Evolutionary conservation across 1,139 yeast species (phyloP).

Genomic region (Suhomyces maxii): DNA sequence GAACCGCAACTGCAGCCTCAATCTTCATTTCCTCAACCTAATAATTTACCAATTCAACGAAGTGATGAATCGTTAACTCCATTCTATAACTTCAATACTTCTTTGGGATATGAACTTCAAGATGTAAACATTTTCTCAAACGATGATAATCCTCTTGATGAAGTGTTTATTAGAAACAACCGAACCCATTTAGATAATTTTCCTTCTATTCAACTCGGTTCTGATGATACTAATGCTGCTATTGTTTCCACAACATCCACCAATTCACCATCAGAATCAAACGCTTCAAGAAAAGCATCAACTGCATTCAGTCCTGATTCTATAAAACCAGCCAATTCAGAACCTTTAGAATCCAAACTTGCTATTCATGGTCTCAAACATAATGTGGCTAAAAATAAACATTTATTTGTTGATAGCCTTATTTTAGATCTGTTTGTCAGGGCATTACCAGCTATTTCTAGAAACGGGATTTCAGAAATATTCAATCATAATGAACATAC

Average conservation of each 20-base stretch:
- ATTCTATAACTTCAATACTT: slow-evolving; percentile 10
- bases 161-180: slow-evolving; percentile 23
- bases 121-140: slow-evolving; percentile 39
- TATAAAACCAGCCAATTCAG: slow-evolving; percentile 8
- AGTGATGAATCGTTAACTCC: slow-evolving; percentile 6
- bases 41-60: slow-evolving; percentile 1
- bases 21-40: background rate
- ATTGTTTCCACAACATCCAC: slow-evolving; percentile 25
- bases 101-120: slow-evolving; percentile 22
- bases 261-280: slow-evolving; percentile 41
- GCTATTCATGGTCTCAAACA: slow-evolving; percentile 19
- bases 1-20: background rate
- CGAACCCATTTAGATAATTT: background rate
- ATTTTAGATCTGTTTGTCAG: slow-evolving; percentile 20
- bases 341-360: slow-evolving; percentile 18
- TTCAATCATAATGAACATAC: slow-evolving; percentile 20
- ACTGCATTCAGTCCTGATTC: slow-evolving; percentile 19
- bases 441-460: slow-evolving; percentile 20
- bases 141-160: slow-evolving; percentile 43
- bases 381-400: slow-evolving; percentile 28
- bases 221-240: slow-evolving; percentile 4
- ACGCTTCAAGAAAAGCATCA: slow-evolving; percentile 23
- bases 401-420: slow-evolving; percentile 29
- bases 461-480: slow-evolving; percentile 21
- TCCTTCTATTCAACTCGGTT: background rate